Base-by-base conservation (phyloP, 129 eudicot genomes). In the Glebionis coronaria region DNA sequence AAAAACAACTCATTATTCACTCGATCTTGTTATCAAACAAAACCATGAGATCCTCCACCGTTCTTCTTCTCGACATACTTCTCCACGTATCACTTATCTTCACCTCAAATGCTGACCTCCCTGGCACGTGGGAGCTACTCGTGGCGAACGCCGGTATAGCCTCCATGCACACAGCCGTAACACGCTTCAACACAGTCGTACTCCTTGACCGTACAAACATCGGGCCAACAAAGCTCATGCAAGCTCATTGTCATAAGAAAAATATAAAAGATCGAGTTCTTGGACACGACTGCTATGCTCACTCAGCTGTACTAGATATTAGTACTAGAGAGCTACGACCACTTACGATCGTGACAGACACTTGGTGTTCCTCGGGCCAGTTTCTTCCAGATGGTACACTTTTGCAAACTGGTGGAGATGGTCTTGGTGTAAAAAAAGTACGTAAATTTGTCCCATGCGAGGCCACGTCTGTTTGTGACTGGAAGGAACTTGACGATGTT, bases 321-420 rank as follows among this genome's bases (percentile, higher is more conserved):
- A 35, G 42, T 35, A 35, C 42, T 0, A 35, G 42, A 35, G 42
- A 35, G 42, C 2, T 83, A 63, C 81, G 84, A 46, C 90, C 97
- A 2, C 61, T 90, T 10, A 82, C 58, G 28, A 82, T 87, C 61
- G 63, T 71, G 23, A 90, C 97, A 59, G 92, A 87, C 83, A 90
- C 97, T 2, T 90, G 97, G 97, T 90, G 97, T 73, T 87, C 95
- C 40, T 90, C 97, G 49, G 97, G 97, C 57, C 95, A 87, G 62
- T 82, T 87, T 35, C 95, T 90, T 61, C 90, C 97, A 12, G 97
- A 90, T 57, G 97, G 97, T 45, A 90, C 81, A 7, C 91, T 90
- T 19, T 65, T 90, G 13, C 97, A 90, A 18, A 87, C 97, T 25
- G 97, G 97, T n/a, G 97, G 97, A 13, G 91, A 78, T 55, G 62